Conservation (phyloP, 1,284 basidiomycete species). For the Sporisorium sorghi region DNA sequence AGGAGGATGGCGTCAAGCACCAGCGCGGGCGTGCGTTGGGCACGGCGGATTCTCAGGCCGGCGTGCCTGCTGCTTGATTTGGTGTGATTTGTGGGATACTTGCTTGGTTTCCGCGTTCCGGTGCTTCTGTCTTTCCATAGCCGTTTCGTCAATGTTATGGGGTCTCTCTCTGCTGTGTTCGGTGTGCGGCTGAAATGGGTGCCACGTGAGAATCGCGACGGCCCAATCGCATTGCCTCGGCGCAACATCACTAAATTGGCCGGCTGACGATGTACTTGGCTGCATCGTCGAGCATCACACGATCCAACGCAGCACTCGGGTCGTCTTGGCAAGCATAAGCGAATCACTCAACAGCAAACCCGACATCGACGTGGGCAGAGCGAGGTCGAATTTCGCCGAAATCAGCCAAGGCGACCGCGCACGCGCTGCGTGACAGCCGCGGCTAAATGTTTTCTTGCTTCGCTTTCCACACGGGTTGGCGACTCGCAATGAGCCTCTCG, state of each 20-base stretch:
- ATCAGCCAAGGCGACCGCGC: neutral
- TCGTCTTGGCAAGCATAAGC: neutral
- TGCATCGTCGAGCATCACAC: too few relatives aligned
- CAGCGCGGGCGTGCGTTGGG: neutral
- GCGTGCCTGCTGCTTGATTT: constrained; percentile 6
- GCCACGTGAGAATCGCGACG: too few relatives aligned
- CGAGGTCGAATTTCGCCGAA: constrained; percentile 6
- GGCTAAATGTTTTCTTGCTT: too few relatives aligned
- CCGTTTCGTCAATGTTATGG: neutral
- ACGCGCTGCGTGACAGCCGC: neutral
- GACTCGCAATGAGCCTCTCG: too few relatives aligned
- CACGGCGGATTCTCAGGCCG: neutral
- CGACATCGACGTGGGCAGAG: constrained; percentile 1
- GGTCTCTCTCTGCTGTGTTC: neutral
- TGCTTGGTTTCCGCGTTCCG: neutral
- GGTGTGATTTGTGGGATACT: neutral
- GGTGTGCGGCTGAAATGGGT: too few relatives aligned
- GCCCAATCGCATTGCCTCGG: too few relatives aligned
- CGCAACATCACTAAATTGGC: neutral
- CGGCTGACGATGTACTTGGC: neutral
- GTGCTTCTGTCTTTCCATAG: neutral
- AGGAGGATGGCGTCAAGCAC: constrained; percentile 18
- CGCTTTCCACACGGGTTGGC: too few relatives aligned
- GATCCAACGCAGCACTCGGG: neutral
- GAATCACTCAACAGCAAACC: neutral